Conservation (phyloP, 768 basidiomycete genomes). For the Neoboletus subvelutipes region DNA sequence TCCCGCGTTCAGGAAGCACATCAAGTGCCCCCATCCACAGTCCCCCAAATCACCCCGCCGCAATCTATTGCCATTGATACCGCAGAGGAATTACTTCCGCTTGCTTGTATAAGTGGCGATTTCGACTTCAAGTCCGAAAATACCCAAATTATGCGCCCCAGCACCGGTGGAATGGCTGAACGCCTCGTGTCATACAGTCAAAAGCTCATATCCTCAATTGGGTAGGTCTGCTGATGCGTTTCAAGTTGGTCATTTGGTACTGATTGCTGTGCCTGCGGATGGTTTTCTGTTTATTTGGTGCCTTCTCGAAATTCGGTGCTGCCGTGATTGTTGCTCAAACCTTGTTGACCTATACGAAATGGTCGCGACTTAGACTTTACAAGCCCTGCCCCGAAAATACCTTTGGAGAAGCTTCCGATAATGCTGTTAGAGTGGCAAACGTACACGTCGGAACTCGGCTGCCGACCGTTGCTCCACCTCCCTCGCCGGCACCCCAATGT, state of each 20-base stretch:
- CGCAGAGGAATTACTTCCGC: slow-evolving; percentile 17
- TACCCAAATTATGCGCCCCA: slow-evolving; percentile 9
- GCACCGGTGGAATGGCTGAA: slow-evolving; percentile 41
- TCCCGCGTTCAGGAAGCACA: slow-evolving; percentile 13
- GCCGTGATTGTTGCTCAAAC: slow-evolving; percentile 27
- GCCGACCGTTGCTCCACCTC: not conserved
- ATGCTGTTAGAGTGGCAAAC: slow-evolving; percentile 13
- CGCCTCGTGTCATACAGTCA: slow-evolving; percentile 52
- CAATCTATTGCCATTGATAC: slow-evolving; percentile 14
- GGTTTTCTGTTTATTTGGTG: slow-evolving; percentile 16
- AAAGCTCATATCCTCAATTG: slow-evolving; percentile 42
- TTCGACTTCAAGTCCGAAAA: slow-evolving; percentile 27
- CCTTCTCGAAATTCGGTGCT: slow-evolving; percentile 21
- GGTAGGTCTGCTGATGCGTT: slow-evolving; percentile 39
- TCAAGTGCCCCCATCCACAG: slow-evolving; percentile 8
- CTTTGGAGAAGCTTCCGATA: slow-evolving; percentile 8
- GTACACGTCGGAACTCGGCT: slow-evolving; percentile 4
- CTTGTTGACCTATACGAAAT: slow-evolving; percentile 17
- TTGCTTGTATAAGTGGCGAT: slow-evolving; percentile 28
- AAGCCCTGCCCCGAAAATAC: slow-evolving; percentile 18
- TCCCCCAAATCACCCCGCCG: slow-evolving; percentile 9
- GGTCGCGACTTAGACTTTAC: slow-evolving; percentile 30
- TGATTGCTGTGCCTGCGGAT: slow-evolving; percentile 29
- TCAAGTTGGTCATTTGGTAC: slow-evolving; percentile 18
- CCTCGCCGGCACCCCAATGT: not conserved